Evolutionary conservation across 257 asterid species (phyloP), one percentile per base, ranked within the genome.

Genomic region (Nicotiana obtusifolia): DNA sequence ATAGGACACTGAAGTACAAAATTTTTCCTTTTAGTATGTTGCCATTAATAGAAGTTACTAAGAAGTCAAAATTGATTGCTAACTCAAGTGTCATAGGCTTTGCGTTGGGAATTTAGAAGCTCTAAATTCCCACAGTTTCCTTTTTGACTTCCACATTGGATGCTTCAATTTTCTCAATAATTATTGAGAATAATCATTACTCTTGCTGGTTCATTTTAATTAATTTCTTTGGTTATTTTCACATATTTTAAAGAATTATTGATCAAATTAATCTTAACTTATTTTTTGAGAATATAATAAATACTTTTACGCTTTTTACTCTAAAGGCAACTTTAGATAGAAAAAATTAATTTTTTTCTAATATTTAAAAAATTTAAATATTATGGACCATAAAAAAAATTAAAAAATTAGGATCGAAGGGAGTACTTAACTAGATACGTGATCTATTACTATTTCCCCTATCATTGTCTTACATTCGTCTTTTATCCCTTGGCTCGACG

Each of bases 161-260:
- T 76, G 81, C 88, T 83, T 49, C 79, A 71, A 81, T 64, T 35
- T 61, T 30, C 37, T 68, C 24, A 28, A 78, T 54, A 60, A 59
- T 49, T 61, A 56, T 69, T 71, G 76, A 53, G 37, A 30, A 64
- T 81, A 30, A 81, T 68, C 82, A 82, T 85, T 83, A 80, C 76
- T 82, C 33, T 30, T 26, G 1, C 31, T 30, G 0, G 31, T 2
- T 4, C 0, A 2, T 4, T 3, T 30, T 3, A 30, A 30, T 30
- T 30, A 5, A 30, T 30, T 30, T 30, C 2, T 30, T 30, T 0
- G 4, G 33, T 3, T 30, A 30, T 3, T 30, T 30, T 30, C 3
- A 0, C 0, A 3, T 4, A 30, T 30, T 30, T 30, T 30, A 30
- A 30, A 5, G 0, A 30, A 30, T 30, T 0, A 30, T 30, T 30